These are phyloP conservation scores for Amanita phalloides DNA, from an alignment of 768 basidiomycete genomes.

Conservation along the genomic window DNA sequence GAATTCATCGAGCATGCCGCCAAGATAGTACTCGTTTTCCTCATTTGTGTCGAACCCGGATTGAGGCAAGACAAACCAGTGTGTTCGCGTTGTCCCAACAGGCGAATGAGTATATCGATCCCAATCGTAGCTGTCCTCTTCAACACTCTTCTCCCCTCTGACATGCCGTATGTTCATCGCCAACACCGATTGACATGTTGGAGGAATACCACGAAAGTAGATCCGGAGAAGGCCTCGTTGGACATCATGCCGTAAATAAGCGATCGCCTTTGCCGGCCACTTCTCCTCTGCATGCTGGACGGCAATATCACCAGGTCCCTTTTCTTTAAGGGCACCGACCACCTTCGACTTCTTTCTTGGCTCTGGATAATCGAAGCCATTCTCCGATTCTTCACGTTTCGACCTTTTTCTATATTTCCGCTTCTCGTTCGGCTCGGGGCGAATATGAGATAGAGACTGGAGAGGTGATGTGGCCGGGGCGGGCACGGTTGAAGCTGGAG, in stretches of 20 bases:
- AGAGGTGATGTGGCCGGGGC: neutral
- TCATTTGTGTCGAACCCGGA: neutral
- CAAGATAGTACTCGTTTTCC: conserved; percentile 1
- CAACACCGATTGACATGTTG: neutral
- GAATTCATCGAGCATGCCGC: conserved; percentile 2
- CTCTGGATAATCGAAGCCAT: neutral
- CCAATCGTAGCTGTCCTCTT: neutral
- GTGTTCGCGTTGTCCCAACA: neutral
- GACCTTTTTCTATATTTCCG: conserved; percentile 1
- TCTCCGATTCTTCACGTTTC: neutral
- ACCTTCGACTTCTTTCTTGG: neutral
- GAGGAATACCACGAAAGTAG: neutral
- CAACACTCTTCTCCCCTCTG: neutral
- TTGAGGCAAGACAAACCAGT: conserved; percentile 7
- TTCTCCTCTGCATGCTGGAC: neutral
- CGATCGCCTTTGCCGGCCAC: neutral
- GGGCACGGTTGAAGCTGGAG: neutral
- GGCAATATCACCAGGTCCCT: neutral
- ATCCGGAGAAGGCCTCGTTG: neutral
- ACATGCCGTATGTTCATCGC: conserved; percentile 8
- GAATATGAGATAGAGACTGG: neutral
- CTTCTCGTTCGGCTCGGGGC: neutral
- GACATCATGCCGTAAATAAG: neutral
- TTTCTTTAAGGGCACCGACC: neutral
- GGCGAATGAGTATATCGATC: neutral